These are phyloP conservation scores for Sporothrix variecibatus DNA, from an alignment of 2,329 filamentous ascomycete genomes.

Conservation along the genomic window DNA sequence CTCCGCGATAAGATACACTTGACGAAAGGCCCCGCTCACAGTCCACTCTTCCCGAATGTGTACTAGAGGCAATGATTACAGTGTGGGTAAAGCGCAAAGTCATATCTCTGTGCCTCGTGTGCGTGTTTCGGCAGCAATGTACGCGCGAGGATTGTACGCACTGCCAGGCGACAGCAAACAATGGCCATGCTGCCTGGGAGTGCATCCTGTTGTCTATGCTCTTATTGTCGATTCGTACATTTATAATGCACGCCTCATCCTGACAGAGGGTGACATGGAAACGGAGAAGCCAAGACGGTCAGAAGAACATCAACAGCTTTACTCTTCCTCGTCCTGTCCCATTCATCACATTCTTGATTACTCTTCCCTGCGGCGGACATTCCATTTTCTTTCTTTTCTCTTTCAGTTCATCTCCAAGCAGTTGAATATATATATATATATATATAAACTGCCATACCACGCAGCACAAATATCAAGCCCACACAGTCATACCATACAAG, in stretches of 20 bases:
- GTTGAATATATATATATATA: too few species aligned
- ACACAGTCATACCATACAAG: not conserved
- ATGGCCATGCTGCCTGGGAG: not conserved
- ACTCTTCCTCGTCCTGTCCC: not conserved
- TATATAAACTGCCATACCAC: not conserved
- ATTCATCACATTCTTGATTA: not conserved
- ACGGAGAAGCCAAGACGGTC: not conserved
- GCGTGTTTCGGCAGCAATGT: not conserved
- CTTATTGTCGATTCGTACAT: not conserved
- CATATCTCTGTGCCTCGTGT: slow-evolving; percentile 15
- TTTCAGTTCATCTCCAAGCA: not conserved
- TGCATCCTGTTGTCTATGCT: not conserved
- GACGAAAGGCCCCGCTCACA: not conserved
- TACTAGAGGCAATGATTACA: slow-evolving; percentile 1
- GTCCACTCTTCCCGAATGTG: not conserved
- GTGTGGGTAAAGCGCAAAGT: not conserved
- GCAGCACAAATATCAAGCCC: not conserved
- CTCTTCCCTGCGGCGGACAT: not conserved
- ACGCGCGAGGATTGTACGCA: not conserved
- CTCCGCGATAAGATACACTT: not conserved
- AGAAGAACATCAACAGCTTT: not conserved
- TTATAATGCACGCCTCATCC: not conserved
- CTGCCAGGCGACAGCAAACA: not conserved
- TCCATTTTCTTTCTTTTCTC: not conserved
- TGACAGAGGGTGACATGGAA: not conserved